A percentile compares a stretch with the other conserved stretches of the same genome.
Conservation (phyloP, 2,329 filamentous ascomycete genomes). For the Penicillium sp. region DNA sequence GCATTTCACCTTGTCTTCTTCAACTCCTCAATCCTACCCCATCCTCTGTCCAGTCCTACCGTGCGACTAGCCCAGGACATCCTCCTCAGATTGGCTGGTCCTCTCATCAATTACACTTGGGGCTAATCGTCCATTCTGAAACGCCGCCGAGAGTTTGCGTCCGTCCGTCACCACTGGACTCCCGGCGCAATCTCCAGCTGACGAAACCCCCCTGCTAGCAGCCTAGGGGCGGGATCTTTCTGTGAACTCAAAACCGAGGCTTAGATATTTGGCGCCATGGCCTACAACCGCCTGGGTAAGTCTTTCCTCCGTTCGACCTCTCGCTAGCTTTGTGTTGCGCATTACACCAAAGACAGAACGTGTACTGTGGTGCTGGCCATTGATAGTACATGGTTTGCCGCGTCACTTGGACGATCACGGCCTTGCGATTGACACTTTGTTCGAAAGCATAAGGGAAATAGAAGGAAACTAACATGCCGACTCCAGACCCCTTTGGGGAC, state of each 20-base stretch:
- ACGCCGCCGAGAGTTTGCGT: conserved; percentile 23
- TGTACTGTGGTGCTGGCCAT: conserved; percentile 12
- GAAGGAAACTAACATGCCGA: conserved; percentile 26
- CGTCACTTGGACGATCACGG: background rate
- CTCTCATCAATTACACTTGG: conserved; percentile 13
- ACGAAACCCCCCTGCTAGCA: conserved; percentile 18
- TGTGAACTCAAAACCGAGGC: conserved; percentile 24
- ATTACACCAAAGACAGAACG: background rate
- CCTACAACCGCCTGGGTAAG: conserved; percentile 75
- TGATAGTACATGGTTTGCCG: conserved; percentile 9
- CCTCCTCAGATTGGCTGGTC: background rate
- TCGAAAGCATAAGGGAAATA: conserved; percentile 1
- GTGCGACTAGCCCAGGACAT: conserved; percentile 13
- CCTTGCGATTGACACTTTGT: conserved; percentile 1
- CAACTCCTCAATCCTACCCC: background rate
- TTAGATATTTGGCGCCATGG: conserved; percentile 40
- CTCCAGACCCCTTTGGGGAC: conserved; percentile 46
- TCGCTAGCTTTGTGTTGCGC: background rate
- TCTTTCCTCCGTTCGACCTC: conserved; percentile 30
- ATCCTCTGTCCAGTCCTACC: background rate
- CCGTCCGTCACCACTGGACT: conserved; percentile 22
- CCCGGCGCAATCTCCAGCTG: conserved; percentile 34
- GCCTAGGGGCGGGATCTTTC: conserved; percentile 26
- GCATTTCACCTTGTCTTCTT: conserved; percentile 12
- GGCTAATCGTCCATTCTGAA: conserved; percentile 20